Evolutionary conservation across 441 rosid genomes (phyloP), one percentile per base, ranked within the genome.

Genomic region (Arabidopsis hybrid): DNA sequence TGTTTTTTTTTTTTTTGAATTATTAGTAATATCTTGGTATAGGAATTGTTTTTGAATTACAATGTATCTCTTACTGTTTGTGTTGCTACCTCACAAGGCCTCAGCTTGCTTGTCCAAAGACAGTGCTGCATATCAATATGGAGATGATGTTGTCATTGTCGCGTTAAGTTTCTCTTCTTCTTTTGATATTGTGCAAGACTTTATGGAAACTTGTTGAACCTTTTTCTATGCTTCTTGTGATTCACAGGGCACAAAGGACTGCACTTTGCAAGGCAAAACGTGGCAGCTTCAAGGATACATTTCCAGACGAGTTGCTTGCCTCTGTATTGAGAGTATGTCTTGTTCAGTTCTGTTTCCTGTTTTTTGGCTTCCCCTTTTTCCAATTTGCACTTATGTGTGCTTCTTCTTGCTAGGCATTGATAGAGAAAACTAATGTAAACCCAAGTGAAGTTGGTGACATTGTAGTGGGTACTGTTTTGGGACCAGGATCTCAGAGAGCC

Each of bases 381-480:
- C 8, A 16, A 9, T 45, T 66, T 40, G 0, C 63, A 26, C 18
- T 39, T 40, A 16, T 52, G 8, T 69, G 46, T 46, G 12, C 40
- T 60, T 53, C 5, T 45, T 36, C 57, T 51, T 52, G 45, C 35
- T 42, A 68, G 99, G 98, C 93, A 32, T 34, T 95, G 84, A 83
- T 92, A 66, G 93, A 86, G 83, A 92, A 86, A 67, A 89, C 94
- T 9, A 89, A 92, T 55, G 18, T 92, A 59, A 82, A 92, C 75
- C 97, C 99, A 7, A 81, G 83, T 78, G 98, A 92, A 71, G 90
- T 95, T 46, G 99, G 98, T 60, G 99, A 95, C 81, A 95, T 95
- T 78, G 92, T 95, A 8, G 97, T 95, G 59, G 99, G 99, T 60
- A 84, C 99, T 4, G 98, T 95, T 47, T 71, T 95, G 84, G 98